Evolutionary conservation across 73 alveolate genomes (phyloP).

Genomic region (Paramecium caudatum): DNA sequence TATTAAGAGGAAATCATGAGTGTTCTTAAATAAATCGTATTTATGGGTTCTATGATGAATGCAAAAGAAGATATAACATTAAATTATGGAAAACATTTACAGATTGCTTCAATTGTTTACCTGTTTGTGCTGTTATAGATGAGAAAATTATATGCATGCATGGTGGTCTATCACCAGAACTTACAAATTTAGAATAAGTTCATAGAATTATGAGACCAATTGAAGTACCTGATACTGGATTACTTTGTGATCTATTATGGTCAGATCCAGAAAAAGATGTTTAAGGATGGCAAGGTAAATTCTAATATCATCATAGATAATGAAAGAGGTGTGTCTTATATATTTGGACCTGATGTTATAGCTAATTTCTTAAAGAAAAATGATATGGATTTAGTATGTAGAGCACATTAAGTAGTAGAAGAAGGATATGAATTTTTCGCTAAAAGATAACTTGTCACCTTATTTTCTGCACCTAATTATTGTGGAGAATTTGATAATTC

Average conservation of each 20-base stretch:
- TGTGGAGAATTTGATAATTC: constrained; percentile 97
- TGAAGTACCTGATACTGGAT: constrained; percentile 92
- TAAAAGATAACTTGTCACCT: constrained; percentile 94
- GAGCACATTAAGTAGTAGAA: constrained; percentile 99
- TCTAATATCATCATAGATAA: constrained; percentile 76
- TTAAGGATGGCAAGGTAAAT: constrained; percentile 89
- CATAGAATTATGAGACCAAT: constrained; percentile 87
- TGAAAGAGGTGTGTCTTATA: constrained; percentile 98
- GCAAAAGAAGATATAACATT: constrained; percentile 86
- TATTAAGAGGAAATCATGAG: constrained; percentile 93
- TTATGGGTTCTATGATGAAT: constrained; percentile 93
- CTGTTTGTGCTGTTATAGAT: constrained; percentile 89
- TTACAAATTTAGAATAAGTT: constrained; percentile 82
- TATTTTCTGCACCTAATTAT: constrained; percentile 97
- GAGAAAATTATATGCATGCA: constrained; percentile 93
- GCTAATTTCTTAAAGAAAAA: constrained; percentile 92
- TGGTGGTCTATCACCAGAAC: constrained; percentile 96
- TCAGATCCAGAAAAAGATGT: constrained; percentile 93
- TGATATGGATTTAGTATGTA: constrained; percentile 96
- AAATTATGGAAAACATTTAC: constrained; percentile 91
- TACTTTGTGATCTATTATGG: constrained; percentile 91
- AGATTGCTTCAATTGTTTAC: constrained; percentile 89
- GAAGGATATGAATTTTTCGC: constrained; percentile 99
- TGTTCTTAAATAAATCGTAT: constrained; percentile 90
- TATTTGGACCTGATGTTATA: constrained; percentile 95